A percentile compares a stretch with the other conserved stretches of the same genome.
Conservation (phyloP, 2,329 filamentous ascomycete genomes). For the Stromatinia cepivora region DNA sequence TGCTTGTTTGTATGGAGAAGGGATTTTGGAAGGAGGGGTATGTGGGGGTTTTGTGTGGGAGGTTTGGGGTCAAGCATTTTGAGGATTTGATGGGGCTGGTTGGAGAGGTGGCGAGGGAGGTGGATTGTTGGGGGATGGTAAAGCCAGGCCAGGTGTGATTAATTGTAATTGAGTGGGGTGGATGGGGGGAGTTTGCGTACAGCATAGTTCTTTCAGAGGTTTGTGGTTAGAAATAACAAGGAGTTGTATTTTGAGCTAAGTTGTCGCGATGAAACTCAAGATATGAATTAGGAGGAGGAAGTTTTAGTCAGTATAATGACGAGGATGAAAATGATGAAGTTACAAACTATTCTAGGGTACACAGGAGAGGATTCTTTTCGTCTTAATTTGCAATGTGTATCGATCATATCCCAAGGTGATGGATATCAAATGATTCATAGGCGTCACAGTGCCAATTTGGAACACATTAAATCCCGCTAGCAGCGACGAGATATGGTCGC, state of each 20-base stretch:
- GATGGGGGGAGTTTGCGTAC: slow-evolving; percentile 58
- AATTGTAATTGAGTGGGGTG: slow-evolving; percentile 50
- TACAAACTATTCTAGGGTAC: neutral
- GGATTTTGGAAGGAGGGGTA: slow-evolving; percentile 61
- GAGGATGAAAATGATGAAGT: neutral
- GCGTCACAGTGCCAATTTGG: too few species aligned
- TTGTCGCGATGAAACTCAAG: neutral
- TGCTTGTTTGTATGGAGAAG: slow-evolving; percentile 69
- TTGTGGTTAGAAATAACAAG: neutral
- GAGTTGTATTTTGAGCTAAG: neutral
- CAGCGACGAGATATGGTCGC: neutral
- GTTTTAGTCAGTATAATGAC: neutral
- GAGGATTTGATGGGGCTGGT: slow-evolving; percentile 46
- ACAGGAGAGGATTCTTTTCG: neutral
- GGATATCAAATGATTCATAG: neutral
- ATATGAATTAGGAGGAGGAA: neutral
- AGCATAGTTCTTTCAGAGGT: slow-evolving; percentile 75
- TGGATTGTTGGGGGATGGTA: slow-evolving; percentile 52
- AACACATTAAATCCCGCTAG: neutral
- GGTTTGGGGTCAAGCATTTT: slow-evolving; percentile 47
- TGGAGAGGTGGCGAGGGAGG: slow-evolving; percentile 56
- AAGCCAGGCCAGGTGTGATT: slow-evolving; percentile 58
- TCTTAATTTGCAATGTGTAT: neutral
- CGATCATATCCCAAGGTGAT: neutral
- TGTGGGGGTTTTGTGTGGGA: slow-evolving; percentile 56